Conservation (phyloP, 495 filamentous ascomycete species). For the Hypoxylon subgilvum region DNA sequence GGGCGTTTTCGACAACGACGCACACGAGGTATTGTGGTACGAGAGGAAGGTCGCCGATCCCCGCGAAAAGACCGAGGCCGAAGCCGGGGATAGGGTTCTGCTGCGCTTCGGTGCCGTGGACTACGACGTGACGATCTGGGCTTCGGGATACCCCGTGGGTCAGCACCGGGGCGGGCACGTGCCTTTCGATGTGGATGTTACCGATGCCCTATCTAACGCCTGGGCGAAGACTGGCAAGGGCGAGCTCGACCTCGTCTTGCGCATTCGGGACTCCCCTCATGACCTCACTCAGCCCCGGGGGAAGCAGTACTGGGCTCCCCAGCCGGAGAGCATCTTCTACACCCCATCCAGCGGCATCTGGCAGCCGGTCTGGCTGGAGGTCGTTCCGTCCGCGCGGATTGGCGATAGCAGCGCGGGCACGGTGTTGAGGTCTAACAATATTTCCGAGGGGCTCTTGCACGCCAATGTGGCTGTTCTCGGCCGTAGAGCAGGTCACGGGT, state of each 20-base stretch:
- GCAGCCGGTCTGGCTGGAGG: constrained; percentile 68
- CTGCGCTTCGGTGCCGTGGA: constrained; percentile 68
- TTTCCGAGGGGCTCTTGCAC: constrained; percentile 35
- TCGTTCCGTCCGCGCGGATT: constrained; percentile 51
- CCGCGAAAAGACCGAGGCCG: constrained; percentile 43
- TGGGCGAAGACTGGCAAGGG: constrained; percentile 34
- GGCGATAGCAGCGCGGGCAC: constrained; percentile 43
- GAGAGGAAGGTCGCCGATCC: constrained; percentile 57
- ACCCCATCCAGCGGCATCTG: constrained; percentile 67
- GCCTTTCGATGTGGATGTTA: constrained; percentile 63
- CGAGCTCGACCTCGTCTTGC: constrained; percentile 29
- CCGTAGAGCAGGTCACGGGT: constrained; percentile 37
- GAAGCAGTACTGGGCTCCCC: constrained; percentile 52
- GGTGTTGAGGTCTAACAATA: constrained; percentile 40
- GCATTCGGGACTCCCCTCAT: constrained; percentile 55
- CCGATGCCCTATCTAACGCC: constrained; percentile 51
- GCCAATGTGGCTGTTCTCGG: constrained; percentile 37
- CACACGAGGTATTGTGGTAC: constrained; percentile 67
- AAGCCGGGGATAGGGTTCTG: constrained; percentile 50
- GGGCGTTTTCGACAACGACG: constrained; percentile 58
- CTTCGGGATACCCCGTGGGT: constrained; percentile 58
- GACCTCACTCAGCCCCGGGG: constrained; percentile 56
- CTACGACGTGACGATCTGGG: constrained; percentile 65
- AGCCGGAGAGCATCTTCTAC: constrained; percentile 67
- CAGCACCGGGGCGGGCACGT: constrained; percentile 65